Evolutionary conservation across 2,329 filamentous ascomycete species (phyloP).

Genomic region (Neofusicoccum parvum): DNA sequence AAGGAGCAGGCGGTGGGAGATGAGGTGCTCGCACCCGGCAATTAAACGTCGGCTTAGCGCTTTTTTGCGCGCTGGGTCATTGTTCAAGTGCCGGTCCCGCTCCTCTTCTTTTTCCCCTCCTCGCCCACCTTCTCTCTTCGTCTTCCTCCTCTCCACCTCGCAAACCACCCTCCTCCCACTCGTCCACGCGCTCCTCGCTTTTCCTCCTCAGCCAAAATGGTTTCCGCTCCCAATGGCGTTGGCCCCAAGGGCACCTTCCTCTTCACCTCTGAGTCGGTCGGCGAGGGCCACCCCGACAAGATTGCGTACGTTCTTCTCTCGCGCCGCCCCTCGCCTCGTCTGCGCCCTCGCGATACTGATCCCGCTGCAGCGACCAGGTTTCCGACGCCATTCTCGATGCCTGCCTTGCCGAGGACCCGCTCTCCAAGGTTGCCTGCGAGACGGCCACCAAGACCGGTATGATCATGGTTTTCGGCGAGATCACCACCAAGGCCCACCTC

Average conservation of each 20-base stretch:
- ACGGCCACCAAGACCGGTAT: constrained; percentile 99
- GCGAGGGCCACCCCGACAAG: constrained; percentile 80
- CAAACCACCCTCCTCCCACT: neutral
- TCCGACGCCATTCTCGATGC: constrained; percentile 98
- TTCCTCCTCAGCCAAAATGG: constrained; percentile 12
- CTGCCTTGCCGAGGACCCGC: constrained; percentile 88
- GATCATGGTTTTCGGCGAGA: constrained; percentile 86
- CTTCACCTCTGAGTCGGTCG: constrained; percentile 57
- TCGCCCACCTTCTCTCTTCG: constrained; percentile 26
- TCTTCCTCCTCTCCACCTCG: constrained; percentile 25
- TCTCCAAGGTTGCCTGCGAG: constrained; percentile 98
- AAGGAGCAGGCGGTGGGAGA: constrained; percentile 10
- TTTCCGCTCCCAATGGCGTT: constrained; percentile 19
- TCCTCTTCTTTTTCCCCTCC: constrained; percentile 27
- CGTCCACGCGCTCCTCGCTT: neutral
- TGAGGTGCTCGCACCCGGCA: constrained; percentile 21
- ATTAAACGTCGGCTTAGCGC: constrained; percentile 14
- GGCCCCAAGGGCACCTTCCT: constrained; percentile 41
- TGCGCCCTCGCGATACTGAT: neutral
- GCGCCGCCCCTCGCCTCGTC: neutral
- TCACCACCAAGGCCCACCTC: constrained; percentile 91
- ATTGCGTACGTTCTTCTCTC: constrained; percentile 64
- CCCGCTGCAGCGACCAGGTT: constrained; percentile 73
- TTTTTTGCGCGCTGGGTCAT: constrained; percentile 5
- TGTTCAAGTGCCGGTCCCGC: constrained; percentile 24